These are phyloP conservation scores for Pseudogymnoascus sp. DNA, from an alignment of 2,329 filamentous ascomycete species.

Conservation along the genomic window DNA sequence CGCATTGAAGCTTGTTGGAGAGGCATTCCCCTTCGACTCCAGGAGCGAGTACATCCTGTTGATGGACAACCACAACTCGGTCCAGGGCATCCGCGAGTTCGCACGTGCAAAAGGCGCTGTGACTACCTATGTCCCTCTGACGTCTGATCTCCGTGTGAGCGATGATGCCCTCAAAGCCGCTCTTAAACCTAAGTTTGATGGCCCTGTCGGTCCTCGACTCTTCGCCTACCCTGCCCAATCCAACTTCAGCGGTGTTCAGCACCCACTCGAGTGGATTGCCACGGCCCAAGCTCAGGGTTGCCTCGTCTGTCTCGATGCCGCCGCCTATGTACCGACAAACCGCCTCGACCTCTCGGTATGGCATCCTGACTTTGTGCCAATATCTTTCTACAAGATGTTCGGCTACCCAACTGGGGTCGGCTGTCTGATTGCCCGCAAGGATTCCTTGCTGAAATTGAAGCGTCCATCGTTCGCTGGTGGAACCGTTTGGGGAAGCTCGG, in stretches of 20 bases:
- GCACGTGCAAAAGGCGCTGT: conserved; percentile 23
- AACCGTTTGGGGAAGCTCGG: conserved; percentile 30
- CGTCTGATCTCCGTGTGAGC: conserved; percentile 27
- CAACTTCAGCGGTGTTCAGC: conserved; percentile 38
- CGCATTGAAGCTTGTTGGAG: conserved; percentile 33
- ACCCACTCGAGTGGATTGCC: conserved; percentile 32
- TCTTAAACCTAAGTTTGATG: conserved; percentile 16
- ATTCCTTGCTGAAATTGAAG: conserved; percentile 26
- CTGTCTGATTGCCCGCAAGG: conserved; percentile 31
- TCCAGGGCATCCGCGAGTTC: conserved; percentile 34
- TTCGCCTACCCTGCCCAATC: conserved; percentile 41
- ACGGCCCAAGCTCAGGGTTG: conserved; percentile 32
- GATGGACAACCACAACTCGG: conserved; percentile 37
- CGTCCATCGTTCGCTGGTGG: conserved; percentile 36
- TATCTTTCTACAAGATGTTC: conserved; percentile 38
- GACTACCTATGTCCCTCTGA: conserved; percentile 28
- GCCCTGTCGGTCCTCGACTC: conserved; percentile 24
- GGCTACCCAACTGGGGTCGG: conserved; percentile 37
- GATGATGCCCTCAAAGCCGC: conserved; percentile 21
- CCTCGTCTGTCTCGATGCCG: conserved; percentile 35
- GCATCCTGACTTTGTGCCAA: conserved; percentile 33
- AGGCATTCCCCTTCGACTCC: conserved; percentile 31
- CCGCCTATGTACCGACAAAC: conserved; percentile 34
- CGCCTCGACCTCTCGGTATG: conserved; percentile 29
- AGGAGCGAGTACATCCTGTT: conserved; percentile 29